Evolutionary conservation across 805 yeast species (phyloP), one percentile per base, ranked within the genome.

Genomic region (Priceomyces haplophilus): DNA sequence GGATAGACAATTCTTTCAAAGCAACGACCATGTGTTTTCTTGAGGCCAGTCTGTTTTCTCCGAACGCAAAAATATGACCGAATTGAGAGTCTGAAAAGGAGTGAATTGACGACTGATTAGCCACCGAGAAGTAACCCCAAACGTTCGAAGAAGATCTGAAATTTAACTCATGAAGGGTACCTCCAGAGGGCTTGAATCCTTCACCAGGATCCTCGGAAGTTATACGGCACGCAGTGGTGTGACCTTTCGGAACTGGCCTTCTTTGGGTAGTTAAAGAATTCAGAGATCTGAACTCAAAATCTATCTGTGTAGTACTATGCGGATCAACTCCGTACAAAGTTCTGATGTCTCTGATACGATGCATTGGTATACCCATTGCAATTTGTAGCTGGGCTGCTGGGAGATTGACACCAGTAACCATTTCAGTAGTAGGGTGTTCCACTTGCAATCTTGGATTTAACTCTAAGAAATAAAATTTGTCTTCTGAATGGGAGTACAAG

Each of bases 11-110:
- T 67, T 93, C 99, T 65, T 91, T 93, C 64, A 93, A 76, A 0
- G 99, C 99, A 43, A 93, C 98, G 50, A 93, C 97, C 99, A 93
- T 93, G 60, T 95, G 97, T 66, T 93, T 90, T 73, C 99, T 86
- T 25, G 97, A 88, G 30, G 96, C 96, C 66, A 88, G 95, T 72
- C 99, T 85, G 62, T 90, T 91, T 72, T 93, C 99, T 65, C 99
- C 99, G 68, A 91, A 95, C 25, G 99, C 97, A 65, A 93, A 93
- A 49, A 93, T 93, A 67, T 93, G 99, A 65, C 99, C 99, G 59
- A 93, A 93, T 70, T 93, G 99, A 43, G 99, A 91, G 67, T 93
- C 99, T 23, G 96, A 85, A 72, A 89, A 95, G 3, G 97, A 89
- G 69, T 93, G 99, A 58, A 93, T 95, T 41, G 96, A 90, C 48